Evolutionary conservation across 2,329 filamentous ascomycete genomes (phyloP).

Genomic region (Xylariaceae sp.): DNA sequence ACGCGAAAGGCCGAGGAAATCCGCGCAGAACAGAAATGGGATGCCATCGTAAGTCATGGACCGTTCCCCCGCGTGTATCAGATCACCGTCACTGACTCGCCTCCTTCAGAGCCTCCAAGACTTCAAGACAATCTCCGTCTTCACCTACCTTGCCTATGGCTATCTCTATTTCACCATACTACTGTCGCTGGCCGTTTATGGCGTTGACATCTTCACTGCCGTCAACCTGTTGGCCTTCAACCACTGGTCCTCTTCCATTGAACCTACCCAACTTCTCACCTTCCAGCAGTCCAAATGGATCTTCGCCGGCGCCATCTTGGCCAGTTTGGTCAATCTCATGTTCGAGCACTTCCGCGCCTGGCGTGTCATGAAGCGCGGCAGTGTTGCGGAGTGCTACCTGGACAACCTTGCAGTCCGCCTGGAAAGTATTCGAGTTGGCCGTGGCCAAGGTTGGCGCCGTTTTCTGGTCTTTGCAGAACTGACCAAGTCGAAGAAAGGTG

Average conservation of each 20-base stretch:
- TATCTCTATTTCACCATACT: conserved; percentile 78
- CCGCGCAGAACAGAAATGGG: conserved; percentile 85
- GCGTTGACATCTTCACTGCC: conserved; percentile 86
- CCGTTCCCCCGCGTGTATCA: not conserved
- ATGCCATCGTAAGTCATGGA: conserved; percentile 67
- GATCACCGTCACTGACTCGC: not conserved
- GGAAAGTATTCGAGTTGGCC: conserved; percentile 72
- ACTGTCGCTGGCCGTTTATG: conserved; percentile 78
- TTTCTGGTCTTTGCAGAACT: conserved; percentile 91
- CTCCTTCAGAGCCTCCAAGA: conserved; percentile 51
- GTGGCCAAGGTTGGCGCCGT: conserved; percentile 74
- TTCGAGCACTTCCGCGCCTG: conserved; percentile 77
- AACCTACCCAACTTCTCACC: conserved; percentile 63
- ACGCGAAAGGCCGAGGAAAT: conserved; percentile 58
- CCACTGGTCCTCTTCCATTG: conserved; percentile 78
- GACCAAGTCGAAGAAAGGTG: conserved; percentile 86
- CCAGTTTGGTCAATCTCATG: conserved; percentile 75
- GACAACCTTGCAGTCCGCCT: conserved; percentile 80
- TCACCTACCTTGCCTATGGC: conserved; percentile 71
- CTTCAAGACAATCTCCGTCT: conserved; percentile 78
- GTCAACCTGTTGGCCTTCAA: conserved; percentile 86
- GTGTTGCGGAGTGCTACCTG: conserved; percentile 86
- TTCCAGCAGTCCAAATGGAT: conserved; percentile 87
- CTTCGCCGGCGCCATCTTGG: conserved; percentile 85
- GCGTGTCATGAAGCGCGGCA: conserved; percentile 75